Base-by-base conservation (phyloP, 2,329 filamentous ascomycete genomes). In the Reticulascus tulasneorum region DNA sequence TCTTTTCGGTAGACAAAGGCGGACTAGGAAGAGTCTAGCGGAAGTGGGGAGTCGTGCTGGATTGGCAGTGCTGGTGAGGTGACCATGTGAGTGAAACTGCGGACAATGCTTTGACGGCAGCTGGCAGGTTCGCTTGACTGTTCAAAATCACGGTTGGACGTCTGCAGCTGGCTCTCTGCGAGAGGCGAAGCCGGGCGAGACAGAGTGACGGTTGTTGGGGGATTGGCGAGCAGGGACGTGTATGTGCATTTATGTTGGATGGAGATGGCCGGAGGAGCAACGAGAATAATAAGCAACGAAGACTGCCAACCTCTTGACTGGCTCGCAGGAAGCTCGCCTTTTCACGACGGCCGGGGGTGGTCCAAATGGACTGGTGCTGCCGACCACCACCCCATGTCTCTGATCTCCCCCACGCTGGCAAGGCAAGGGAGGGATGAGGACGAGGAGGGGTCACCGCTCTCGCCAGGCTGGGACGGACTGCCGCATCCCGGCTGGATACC, bases 231-330 rank as follows among this genome's bases (percentile, higher is more conserved):
- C n/a, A n/a, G n/a, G n/a, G n/a, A n/a, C n/a, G n/a, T n/a, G n/a
- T n/a, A n/a, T n/a, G n/a, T n/a, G n/a, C n/a, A n/a, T 28, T 26
- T 21, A 36, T 33, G 23, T 24, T 28, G 35, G 32, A 33, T 29
- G 28, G 32, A 37, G 28, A 28, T 35, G n/a, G n/a, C n/a, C 9
- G 16, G 32, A 32, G 37, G 24, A 26, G 19, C 17, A n/a, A n/a
- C n/a, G n/a, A 24, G 17, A 40, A 37, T 33, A 42, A 40, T 42
- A 42, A 40, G 40, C 40, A 42, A 40, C 27, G 37, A 37, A 23
- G 32, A n/a, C n/a, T n/a, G n/a, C n/a, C n/a, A n/a, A n/a, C n/a
- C n/a, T n/a, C n/a, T n/a, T n/a, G n/a, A n/a, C n/a, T n/a, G n/a
- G n/a, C n/a, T 40, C 28, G 40, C 37, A 36, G 20, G 23, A 37